Percentiles rank a stretch among this genome's conserved stretches.
These are phyloP conservation scores for Picea glauca DNA, from an alignment of 75 land plant species.

Conservation along the genomic window DNA sequence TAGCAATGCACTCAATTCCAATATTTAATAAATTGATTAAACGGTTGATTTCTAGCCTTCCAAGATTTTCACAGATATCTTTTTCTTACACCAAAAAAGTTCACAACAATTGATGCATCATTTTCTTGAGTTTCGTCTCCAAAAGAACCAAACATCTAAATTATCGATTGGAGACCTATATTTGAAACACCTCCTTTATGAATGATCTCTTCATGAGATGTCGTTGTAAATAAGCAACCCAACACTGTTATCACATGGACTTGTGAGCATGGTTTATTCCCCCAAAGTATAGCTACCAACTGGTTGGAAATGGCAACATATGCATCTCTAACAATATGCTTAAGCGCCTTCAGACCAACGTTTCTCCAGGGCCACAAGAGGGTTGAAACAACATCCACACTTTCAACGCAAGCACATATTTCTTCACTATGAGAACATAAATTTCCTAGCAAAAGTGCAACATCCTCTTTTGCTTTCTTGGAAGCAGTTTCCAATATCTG, in stretches of 20 bases:
- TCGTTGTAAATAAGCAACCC: too few species aligned
- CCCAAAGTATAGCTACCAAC: too few species aligned
- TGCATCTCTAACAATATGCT: too few species aligned
- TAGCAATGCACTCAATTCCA: constrained; percentile 29
- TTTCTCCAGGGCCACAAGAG: constrained; percentile 79
- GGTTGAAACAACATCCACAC: constrained; percentile 85
- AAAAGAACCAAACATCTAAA: constrained; percentile 51
- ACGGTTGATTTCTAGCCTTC: constrained; percentile 57
- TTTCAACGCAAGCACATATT: constrained; percentile 95
- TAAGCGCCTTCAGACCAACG: neutral
- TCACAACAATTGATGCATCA: constrained; percentile 77
- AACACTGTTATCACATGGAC: too few species aligned
- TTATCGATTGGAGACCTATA: constrained; percentile 23
- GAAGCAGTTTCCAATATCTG: constrained; percentile 60
- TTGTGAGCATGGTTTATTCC: too few species aligned
- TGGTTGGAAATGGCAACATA: too few species aligned
- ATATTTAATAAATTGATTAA: constrained; percentile 66
- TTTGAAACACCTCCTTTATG: too few species aligned
- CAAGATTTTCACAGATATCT: constrained; percentile 73
- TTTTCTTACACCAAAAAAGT: constrained; percentile 56
- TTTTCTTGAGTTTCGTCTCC: constrained; percentile 73
- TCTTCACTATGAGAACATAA: constrained; percentile 92
- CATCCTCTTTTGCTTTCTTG: constrained; percentile 62
- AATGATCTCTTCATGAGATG: too few species aligned
- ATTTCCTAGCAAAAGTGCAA: constrained; percentile 71